Evolutionary conservation across 148 eudicot species (phyloP).

Genomic region (Persicaria tinctoria): DNA sequence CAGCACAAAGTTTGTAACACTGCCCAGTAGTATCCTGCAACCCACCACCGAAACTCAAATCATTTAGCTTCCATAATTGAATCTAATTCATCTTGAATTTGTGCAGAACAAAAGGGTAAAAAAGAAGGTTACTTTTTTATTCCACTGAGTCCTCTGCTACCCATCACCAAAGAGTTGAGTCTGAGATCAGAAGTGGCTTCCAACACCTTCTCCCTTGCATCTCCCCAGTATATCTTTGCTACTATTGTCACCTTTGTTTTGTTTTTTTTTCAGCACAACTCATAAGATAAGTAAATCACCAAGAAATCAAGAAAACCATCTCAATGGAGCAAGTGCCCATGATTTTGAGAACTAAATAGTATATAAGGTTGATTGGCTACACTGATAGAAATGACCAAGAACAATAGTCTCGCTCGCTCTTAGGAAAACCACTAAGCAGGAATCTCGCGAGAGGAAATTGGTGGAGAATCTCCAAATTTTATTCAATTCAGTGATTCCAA

Average conservation of each 20-base stretch:
- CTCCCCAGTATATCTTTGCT: conserved; percentile 73
- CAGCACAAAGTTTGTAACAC: conserved; percentile 3
- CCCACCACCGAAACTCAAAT: not conserved
- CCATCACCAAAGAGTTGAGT: conserved; percentile 70
- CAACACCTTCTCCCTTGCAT: conserved; percentile 68
- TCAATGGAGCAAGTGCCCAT: too few relatives aligned
- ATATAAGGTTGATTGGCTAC: too few relatives aligned
- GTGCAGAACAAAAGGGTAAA: too few relatives aligned
- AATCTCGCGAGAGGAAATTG: too few relatives aligned
- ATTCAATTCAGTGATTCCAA: too few relatives aligned
- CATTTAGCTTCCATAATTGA: not conserved
- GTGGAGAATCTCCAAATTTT: too few relatives aligned
- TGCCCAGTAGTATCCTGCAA: not conserved
- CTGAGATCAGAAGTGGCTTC: conserved; percentile 59
- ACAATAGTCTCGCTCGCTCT: too few relatives aligned
- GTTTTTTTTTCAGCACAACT: not conserved
- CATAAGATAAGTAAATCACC: not conserved
- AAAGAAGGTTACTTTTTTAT: conserved; percentile 32
- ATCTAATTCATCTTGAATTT: too few relatives aligned
- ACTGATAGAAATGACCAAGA: too few relatives aligned
- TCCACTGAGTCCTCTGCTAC: conserved; percentile 65
- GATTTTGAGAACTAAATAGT: too few relatives aligned
- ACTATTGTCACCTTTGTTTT: conserved; percentile 40
- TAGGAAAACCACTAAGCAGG: too few relatives aligned
- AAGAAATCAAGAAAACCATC: not conserved